phyloP scores from a whole-genome alignment of 305 asterid species.

The Caryopteris hybrid region DNA sequence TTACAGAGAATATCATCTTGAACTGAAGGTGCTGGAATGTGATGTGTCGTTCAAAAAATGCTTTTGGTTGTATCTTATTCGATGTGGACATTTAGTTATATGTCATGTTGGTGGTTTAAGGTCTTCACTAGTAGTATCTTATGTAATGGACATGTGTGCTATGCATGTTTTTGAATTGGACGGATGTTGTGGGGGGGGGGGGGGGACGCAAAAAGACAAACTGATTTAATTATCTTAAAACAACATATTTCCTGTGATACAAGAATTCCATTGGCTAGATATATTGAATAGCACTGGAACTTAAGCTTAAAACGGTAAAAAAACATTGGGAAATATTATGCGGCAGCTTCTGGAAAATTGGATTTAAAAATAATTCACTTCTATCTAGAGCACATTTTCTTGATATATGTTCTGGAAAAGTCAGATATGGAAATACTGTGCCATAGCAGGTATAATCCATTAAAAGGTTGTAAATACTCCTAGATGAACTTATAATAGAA shows the following conservation, averaged over 20 bases:
- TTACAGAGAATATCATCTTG: neutral
- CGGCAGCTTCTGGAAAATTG: neutral
- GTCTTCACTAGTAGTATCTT: neutral
- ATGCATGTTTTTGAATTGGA: neutral
- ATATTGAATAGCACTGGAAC: neutral
- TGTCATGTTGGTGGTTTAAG: neutral
- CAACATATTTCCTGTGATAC: neutral
- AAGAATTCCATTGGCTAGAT: neutral
- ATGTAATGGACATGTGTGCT: neutral
- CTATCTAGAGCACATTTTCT: neutral
- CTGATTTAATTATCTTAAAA: neutral
- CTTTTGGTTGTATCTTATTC: neutral
- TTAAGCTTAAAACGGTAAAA: too few relatives aligned
- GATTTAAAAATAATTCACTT: neutral
- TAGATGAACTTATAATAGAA: neutral
- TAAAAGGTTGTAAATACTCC: neutral
- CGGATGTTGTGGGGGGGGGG: neutral
- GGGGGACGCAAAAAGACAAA: too few relatives aligned
- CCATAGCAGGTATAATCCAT: neutral
- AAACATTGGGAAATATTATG: neutral
- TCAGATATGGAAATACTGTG: neutral
- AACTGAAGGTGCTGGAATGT: neutral
- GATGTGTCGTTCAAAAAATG: neutral
- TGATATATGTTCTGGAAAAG: neutral
- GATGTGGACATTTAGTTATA: neutral